Conservation (phyloP, 2,329 filamentous ascomycete genomes). For the Curvularia sp. region DNA sequence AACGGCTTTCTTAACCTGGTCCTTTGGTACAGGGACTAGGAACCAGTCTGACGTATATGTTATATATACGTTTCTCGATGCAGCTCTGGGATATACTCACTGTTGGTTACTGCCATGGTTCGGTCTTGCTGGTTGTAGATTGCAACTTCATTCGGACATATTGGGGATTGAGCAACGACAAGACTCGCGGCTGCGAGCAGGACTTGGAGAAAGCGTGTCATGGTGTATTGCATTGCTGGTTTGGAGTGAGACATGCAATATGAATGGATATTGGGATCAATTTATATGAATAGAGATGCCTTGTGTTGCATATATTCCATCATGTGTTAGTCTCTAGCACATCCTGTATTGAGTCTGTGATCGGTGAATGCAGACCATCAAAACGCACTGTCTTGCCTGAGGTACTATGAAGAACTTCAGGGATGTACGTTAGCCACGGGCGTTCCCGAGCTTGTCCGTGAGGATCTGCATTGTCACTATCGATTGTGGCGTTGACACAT, state of each 20-base stretch:
- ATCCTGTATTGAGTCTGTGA: neutral
- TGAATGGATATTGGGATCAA: neutral
- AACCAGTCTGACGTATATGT: slow-evolving; percentile 12
- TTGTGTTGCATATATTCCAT: too few relatives aligned
- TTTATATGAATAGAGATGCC: neutral
- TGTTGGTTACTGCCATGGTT: slow-evolving; percentile 16
- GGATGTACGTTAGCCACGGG: slow-evolving; percentile 2
- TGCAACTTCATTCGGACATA: slow-evolving; percentile 19
- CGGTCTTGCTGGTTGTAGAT: slow-evolving; percentile 17
- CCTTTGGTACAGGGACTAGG: slow-evolving; percentile 13
- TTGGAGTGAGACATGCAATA: neutral
- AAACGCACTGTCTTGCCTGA: neutral
- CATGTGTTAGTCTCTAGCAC: neutral
- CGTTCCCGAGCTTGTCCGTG: slow-evolving; percentile 2
- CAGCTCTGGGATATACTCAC: neutral
- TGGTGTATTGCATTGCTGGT: neutral
- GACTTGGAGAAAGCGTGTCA: slow-evolving; percentile 10
- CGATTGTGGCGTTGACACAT: slow-evolving; percentile 1
- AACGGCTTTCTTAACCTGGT: slow-evolving; percentile 13
- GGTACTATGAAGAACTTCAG: neutral
- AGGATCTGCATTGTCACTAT: slow-evolving; percentile 5
- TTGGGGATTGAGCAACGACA: slow-evolving; percentile 6
- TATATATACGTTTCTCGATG: neutral
- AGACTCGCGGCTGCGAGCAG: slow-evolving; percentile 8
- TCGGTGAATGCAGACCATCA: neutral